Evolutionary conservation across 2,329 filamentous ascomycete genomes (phyloP).

Genomic region (Aureobasidium uvarum): DNA sequence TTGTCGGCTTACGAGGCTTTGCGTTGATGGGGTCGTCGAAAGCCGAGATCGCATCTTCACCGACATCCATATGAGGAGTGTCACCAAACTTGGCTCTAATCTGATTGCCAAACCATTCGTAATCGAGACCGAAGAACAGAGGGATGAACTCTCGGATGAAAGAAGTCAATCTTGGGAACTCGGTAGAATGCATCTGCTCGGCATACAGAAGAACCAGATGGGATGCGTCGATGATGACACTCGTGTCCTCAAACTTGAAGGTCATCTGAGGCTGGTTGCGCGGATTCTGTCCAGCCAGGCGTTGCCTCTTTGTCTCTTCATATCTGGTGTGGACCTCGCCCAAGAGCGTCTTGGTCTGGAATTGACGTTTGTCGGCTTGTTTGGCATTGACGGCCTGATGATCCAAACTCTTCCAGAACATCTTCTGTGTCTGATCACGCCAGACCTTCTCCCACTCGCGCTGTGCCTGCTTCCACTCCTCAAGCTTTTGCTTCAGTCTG

Average conservation of each 20-base stretch:
- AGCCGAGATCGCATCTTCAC: slow-evolving; percentile 62
- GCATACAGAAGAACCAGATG: slow-evolving; percentile 47
- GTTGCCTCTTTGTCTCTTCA: slow-evolving; percentile 79
- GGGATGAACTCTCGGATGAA: slow-evolving; percentile 53
- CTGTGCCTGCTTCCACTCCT: slow-evolving; percentile 96
- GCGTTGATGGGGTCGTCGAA: slow-evolving; percentile 69
- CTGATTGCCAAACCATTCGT: slow-evolving; percentile 63
- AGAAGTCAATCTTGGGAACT: slow-evolving; percentile 46
- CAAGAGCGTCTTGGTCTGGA: slow-evolving; percentile 85
- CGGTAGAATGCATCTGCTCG: slow-evolving; percentile 44
- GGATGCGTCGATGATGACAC: slow-evolving; percentile 54
- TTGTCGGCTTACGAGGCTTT: slow-evolving; percentile 62
- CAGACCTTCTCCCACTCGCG: slow-evolving; percentile 99
- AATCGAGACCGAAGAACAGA: slow-evolving; percentile 51
- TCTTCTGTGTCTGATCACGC: slow-evolving; percentile 90
- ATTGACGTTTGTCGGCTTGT: slow-evolving; percentile 83
- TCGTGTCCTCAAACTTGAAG: slow-evolving; percentile 63
- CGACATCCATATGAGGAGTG: slow-evolving; percentile 66
- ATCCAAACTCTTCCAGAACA: slow-evolving; percentile 94
- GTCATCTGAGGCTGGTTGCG: slow-evolving; percentile 60
- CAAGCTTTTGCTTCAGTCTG: slow-evolving; percentile 90
- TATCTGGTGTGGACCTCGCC: slow-evolving; percentile 89
- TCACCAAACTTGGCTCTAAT: slow-evolving; percentile 49
- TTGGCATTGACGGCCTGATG: slow-evolving; percentile 93
- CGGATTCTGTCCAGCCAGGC: slow-evolving; percentile 42